Conservation (phyloP, 1,284 basidiomycete genomes). For the Pseudozyma hubeiensis region DNA sequence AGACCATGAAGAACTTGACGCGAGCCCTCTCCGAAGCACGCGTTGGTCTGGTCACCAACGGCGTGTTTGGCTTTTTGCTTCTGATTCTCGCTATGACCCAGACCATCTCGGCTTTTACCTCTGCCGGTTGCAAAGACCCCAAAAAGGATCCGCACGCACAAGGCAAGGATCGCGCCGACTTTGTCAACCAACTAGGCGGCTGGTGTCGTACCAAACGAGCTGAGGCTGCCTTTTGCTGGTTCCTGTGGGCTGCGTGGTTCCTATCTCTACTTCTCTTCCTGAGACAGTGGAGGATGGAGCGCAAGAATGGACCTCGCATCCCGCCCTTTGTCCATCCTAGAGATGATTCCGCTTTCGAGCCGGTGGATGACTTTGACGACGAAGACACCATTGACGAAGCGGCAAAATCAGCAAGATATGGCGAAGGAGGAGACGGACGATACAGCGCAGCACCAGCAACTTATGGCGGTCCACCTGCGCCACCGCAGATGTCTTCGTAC, state of each 20-base stretch:
- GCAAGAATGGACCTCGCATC: slow-evolving; percentile 64
- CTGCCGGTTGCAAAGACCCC: slow-evolving; percentile 59
- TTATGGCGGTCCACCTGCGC: slow-evolving; percentile 1
- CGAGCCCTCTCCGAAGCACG: slow-evolving; percentile 55
- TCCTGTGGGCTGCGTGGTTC: slow-evolving; percentile 53
- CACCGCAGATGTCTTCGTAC: slow-evolving; percentile 29
- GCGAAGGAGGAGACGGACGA: slow-evolving; percentile 40
- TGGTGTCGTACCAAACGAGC: slow-evolving; percentile 63
- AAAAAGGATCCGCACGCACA: slow-evolving; percentile 56
- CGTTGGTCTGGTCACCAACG: slow-evolving; percentile 58
- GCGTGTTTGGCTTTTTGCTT: slow-evolving; percentile 45
- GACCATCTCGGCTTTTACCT: slow-evolving; percentile 60
- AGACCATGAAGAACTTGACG: slow-evolving; percentile 35
- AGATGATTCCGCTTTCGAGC: slow-evolving; percentile 61
- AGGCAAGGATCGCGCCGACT: slow-evolving; percentile 49
- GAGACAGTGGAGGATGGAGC: slow-evolving; percentile 55
- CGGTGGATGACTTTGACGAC: slow-evolving; percentile 55
- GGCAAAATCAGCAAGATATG: slow-evolving; percentile 36
- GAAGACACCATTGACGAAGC: slow-evolving; percentile 39
- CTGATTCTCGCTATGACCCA: slow-evolving; percentile 56
- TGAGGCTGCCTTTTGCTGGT: slow-evolving; percentile 61
- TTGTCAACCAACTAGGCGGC: slow-evolving; percentile 46
- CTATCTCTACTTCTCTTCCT: slow-evolving; percentile 56
- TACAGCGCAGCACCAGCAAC: slow-evolving; percentile 14
- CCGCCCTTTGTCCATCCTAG: slow-evolving; percentile 61